Base-by-base conservation (phyloP, 352 stramenopile species). In the Hyaloperonospora brassicae region DNA sequence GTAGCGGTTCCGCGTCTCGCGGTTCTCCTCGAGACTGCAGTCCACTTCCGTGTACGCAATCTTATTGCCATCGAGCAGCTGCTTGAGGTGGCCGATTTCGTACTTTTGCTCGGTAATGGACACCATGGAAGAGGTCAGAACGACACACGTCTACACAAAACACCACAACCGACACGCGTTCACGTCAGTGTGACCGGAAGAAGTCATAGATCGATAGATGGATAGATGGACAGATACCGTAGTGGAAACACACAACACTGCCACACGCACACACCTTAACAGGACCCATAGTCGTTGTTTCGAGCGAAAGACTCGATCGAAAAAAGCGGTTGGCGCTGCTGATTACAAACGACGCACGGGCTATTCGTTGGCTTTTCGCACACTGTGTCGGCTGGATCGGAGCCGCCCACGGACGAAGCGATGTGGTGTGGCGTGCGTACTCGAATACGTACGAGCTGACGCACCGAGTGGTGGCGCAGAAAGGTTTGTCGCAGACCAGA, bases 21-120 rank as follows among this genome's bases (percentile, higher is more conserved):
- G 82, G 63, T 90, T 89, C 53, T 89, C 79, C 56, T 91, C 84
- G 27, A 79, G 61, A 35, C 76, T 84, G 65, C 84, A 90, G 68
- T 93, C 84, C 52, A 93, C 58, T 54, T 90, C 78, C 47, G 63
- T 79, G 61, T 76, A 89, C 23, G 62, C 52, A 60, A 93, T 89
- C 44, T 66, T 69, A 59, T 87, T 86, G 62, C 76, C 82, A 23
- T 80, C 66, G 43, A 93, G 64, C 17, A 93, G 66, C 62, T 86
- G 76, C 64, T 81, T 68, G 8, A 87, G 66, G 54, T 84, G 73
- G 46, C 59, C 52, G 52, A 88, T 90, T 47, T 90, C 76, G 57
- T 67, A 76, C 73, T 89, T 89, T 63, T 93, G 79, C 54, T 90
- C 82, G 17, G 75, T 55, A 57, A 86, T 75, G 25, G 76, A 87